These are phyloP conservation scores for Cylindricascospora bacillispora DNA, from an alignment of 1,139 yeast species.

Conservation along the genomic window DNA sequence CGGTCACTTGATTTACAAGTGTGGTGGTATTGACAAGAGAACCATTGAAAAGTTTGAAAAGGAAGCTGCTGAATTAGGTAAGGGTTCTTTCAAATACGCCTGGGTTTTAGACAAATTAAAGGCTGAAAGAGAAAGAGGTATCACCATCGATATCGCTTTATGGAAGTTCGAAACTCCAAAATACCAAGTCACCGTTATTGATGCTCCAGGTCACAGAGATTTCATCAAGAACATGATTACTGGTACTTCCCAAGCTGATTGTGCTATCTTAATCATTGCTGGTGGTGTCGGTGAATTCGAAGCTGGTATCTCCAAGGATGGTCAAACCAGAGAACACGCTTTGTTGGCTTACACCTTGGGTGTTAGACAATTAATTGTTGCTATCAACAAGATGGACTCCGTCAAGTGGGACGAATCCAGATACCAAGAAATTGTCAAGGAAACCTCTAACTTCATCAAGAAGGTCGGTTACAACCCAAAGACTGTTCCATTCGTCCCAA, in stretches of 20 bases:
- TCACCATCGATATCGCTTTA: constrained; percentile 88
- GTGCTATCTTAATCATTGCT: constrained; percentile 89
- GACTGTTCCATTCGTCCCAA: constrained; percentile 88
- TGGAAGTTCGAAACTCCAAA: constrained; percentile 96
- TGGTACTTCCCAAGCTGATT: constrained; percentile 95
- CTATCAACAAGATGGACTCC: constrained; percentile 90
- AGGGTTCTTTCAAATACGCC: constrained; percentile 98
- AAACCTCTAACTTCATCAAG: constrained; percentile 80
- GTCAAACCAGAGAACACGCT: constrained; percentile 98
- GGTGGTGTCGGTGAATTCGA: constrained; percentile 99
- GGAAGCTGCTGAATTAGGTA: constrained; percentile 97
- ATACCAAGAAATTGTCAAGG: constrained; percentile 74
- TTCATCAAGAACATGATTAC: constrained; percentile 92
- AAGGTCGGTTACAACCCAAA: constrained; percentile 91
- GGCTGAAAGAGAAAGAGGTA: constrained; percentile 98
- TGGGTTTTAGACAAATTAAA: constrained; percentile 95
- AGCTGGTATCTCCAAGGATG: constrained; percentile 98
- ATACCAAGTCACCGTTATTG: constrained; percentile 85
- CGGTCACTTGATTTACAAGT: constrained; percentile 95
- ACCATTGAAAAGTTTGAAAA: constrained; percentile 97
- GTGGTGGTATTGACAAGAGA: constrained; percentile 91
- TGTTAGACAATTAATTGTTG: constrained; percentile 83
- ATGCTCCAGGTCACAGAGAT: constrained; percentile 96
- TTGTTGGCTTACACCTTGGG: constrained; percentile 96
- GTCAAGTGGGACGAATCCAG: constrained; percentile 76